Percentiles rank a stretch among this genome's conserved stretches.
phyloP scores from a whole-genome alignment of 495 filamentous ascomycete genomes.

The Cercophora scortea region DNA sequence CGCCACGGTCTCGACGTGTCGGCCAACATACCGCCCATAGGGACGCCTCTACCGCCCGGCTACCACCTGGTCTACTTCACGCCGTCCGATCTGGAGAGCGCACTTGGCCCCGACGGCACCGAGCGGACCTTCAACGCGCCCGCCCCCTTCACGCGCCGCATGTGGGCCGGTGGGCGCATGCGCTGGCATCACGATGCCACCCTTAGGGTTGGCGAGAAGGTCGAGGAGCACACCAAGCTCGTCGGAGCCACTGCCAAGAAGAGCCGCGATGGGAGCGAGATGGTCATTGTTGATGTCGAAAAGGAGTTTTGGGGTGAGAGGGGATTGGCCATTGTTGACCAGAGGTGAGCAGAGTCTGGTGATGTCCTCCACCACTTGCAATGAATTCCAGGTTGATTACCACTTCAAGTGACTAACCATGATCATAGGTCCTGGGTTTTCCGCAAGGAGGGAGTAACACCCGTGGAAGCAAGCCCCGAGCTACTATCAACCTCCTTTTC shows the following conservation, averaged over 20 bases:
- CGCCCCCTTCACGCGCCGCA: slow-evolving; percentile 52
- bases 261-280: slow-evolving; percentile 45
- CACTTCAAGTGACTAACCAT: not conserved
- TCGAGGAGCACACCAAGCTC: slow-evolving; percentile 50
- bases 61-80: slow-evolving; percentile 59
- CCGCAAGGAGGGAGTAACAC: too few relatives aligned
- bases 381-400: too few relatives aligned
- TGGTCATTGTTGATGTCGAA: slow-evolving; percentile 59
- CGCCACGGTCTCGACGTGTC: slow-evolving; percentile 11
- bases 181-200: slow-evolving; percentile 25
- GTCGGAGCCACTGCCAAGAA: slow-evolving; percentile 45
- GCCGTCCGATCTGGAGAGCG: slow-evolving; percentile 39
- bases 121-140: slow-evolving; percentile 53
- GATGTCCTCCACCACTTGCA: slow-evolving; percentile 41
- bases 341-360: slow-evolving; percentile 26
- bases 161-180: slow-evolving; percentile 63
- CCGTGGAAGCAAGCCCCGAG: too few relatives aligned
- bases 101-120: slow-evolving; percentile 53
- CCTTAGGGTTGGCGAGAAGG: slow-evolving; percentile 39
- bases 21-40: slow-evolving; percentile 16
- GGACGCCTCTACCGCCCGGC: slow-evolving; percentile 44
- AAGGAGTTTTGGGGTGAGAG: slow-evolving; percentile 47
- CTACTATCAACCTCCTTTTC: not conserved
- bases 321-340: slow-evolving; percentile 47
- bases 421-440: not conserved